Base-by-base conservation (phyloP, 805 yeast genomes). In the Alloascoidea africana region DNA sequence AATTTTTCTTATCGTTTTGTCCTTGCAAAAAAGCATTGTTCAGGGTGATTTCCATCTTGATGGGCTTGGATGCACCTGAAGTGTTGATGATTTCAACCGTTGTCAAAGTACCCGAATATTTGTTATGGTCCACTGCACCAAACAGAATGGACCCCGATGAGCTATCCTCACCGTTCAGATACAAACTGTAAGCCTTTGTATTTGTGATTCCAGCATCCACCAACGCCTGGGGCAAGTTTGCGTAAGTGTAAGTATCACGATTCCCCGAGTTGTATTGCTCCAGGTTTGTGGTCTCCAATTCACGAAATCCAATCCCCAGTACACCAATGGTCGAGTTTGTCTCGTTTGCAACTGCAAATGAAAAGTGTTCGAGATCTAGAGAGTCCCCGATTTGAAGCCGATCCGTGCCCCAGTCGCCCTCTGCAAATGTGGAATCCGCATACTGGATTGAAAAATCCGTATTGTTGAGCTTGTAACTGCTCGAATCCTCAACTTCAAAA, bases 291-390 rank as follows among this genome's bases (percentile, higher is more conserved):
- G 71, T 62, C 51, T 82, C 87, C 42, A 76, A 55, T 1, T 70
- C 76, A 3, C 70, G 58, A 37, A 80, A 62, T 6, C 91, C 89
- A 43, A 82, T 71, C 17, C 91, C 94, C 33, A 81, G 53, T 16
- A 81, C 86, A 40, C 85, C 86, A 44, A 65, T 54, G 4, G 66
- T 52, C 4, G 83, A 72, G 39, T 70, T 67, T 2, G 83, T 65
- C 32, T 54, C 52, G 50, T 74, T 73, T 3, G 76, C 83, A 15
- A 80, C 70, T 1, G 85, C 91, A 54, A 81, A 66, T 4, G 80
- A 68, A 18, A 76, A 54, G 36, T 59, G 54, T 1, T 60, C 42
- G 5, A 76, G 58, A 3, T 61, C 55, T n/a, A n/a, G n/a, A 13
- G 65, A 51, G 39, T 62, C 65, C 35, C 68, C 67, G 37, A 77